These are phyloP conservation scores for Caloboletus firmus DNA, from an alignment of 1,284 basidiomycete species.

Conservation along the genomic window DNA sequence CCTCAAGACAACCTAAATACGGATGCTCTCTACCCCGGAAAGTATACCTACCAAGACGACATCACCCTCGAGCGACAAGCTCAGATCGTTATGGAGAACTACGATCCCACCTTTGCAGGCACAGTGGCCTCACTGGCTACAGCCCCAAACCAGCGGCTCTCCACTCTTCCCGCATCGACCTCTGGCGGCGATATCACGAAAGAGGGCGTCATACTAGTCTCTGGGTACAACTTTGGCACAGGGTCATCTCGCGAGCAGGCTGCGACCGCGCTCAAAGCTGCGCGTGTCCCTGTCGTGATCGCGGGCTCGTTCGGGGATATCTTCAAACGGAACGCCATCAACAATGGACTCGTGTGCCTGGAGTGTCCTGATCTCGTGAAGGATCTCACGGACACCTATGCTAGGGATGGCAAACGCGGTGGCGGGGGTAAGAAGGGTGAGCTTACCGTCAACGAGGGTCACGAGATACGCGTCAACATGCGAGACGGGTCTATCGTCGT, in stretches of 20 bases:
- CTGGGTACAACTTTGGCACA: slow-evolving; percentile 98
- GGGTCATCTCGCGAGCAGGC: slow-evolving; percentile 99
- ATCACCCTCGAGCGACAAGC: slow-evolving; percentile 95
- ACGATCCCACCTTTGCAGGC: slow-evolving; percentile 85
- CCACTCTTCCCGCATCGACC: slow-evolving; percentile 8
- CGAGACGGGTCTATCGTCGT: slow-evolving; percentile 66
- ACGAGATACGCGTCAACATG: slow-evolving; percentile 69
- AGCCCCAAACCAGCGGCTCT: slow-evolving; percentile 22
- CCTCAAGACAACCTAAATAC: slow-evolving; percentile 99
- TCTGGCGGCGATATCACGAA: slow-evolving; percentile 35
- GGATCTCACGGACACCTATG: slow-evolving; percentile 78
- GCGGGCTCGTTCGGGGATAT: slow-evolving; percentile 99
- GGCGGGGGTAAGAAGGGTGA: slow-evolving; percentile 77
- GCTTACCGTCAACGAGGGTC: slow-evolving; percentile 75
- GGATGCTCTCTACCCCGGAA: slow-evolving; percentile 98
- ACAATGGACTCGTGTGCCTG: slow-evolving; percentile 95
- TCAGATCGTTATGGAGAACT: slow-evolving; percentile 99
- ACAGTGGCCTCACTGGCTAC: slow-evolving; percentile 64
- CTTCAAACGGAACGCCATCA: slow-evolving; percentile 99
- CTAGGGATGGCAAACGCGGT: slow-evolving; percentile 71
- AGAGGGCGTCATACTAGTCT: slow-evolving; percentile 77
- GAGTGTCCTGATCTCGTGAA: slow-evolving; percentile 89
- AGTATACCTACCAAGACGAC: slow-evolving; percentile 99
- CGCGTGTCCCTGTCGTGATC: slow-evolving; percentile 91
- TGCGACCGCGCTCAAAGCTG: slow-evolving; percentile 93